Evolutionary conservation across 1,139 yeast species (phyloP), one percentile per base, ranked within the genome.

Genomic region (Geotrichum phurueaensis): DNA sequence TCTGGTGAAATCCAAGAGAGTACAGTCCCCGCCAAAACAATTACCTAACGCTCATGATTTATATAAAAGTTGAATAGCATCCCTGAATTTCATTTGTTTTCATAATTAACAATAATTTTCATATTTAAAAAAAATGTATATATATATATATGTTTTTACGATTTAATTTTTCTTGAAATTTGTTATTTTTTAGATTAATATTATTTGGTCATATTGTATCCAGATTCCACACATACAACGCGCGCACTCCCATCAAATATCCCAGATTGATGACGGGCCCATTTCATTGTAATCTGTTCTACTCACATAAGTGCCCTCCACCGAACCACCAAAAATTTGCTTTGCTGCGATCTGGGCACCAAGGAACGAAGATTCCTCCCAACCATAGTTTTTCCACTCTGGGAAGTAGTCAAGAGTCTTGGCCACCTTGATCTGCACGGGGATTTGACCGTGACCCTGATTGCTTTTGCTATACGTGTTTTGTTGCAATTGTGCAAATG

Each of bases 361-460:
- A 64, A 92, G 77, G 70, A 92, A 89, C 18, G 81, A 74, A 63
- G 86, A 84, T 66, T 89, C 94, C 64, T 87, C 86, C 83, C 87
- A 87, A 1, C 89, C 90, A 53, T 84, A 82, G 67, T 85, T 85
- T 74, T 92, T 92, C 98, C 98, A 94, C 68, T 90, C 97, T 0
- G 96, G 90, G 75, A 94, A 94, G 73, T 94, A 92, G 58, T 92
- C 98, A 0, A 97, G 96, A 71, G 84, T 81, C 68, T 86, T 87
- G 39, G 86, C 84, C 59, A 84, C 72, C 66, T 82, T 84, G 60
- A 92, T 82, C 13, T 85, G 79, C 23, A 85, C 84, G 20, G 98
- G 98, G 0, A 87, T 92, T 74, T 92, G 97, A 29, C 75, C 72
- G 60, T 73, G 76, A 49, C 75, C 74, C 49, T 63, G 70, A 55